Conservation (phyloP, 768 basidiomycete genomes). For the Auricularia sp. region DNA sequence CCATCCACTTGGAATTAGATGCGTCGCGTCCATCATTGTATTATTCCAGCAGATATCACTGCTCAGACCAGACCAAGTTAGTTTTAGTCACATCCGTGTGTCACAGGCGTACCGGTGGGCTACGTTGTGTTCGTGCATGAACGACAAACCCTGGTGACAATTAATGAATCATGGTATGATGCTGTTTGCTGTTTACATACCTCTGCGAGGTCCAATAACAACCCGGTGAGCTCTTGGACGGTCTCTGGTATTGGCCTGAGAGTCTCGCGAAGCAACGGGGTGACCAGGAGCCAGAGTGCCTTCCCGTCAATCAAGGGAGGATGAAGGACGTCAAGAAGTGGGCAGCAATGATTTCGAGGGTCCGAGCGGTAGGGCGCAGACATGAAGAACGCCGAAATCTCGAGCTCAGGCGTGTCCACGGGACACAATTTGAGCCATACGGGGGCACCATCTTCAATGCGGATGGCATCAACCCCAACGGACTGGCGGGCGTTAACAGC, state of each 20-base stretch:
- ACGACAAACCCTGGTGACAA: not conserved
- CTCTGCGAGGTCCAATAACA: constrained; percentile 11
- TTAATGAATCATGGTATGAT: not conserved
- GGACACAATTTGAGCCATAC: constrained; percentile 1
- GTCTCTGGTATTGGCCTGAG: constrained; percentile 10
- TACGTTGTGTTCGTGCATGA: constrained; percentile 2
- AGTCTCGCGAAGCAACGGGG: constrained; percentile 13
- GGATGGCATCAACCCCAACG: not conserved
- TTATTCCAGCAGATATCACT: constrained; percentile 16
- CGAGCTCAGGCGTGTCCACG: not conserved
- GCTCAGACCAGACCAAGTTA: not conserved
- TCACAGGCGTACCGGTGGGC: not conserved
- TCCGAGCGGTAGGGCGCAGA: constrained; percentile 8
- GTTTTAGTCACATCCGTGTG: too few species aligned
- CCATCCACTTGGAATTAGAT: constrained; percentile 13
- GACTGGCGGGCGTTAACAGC: not conserved
- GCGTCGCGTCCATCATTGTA: constrained; percentile 15
- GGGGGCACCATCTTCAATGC: not conserved
- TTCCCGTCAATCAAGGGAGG: not conserved
- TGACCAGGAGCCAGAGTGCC: constrained; percentile 10
- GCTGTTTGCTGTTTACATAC: not conserved
- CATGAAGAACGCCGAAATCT: constrained; percentile 7
- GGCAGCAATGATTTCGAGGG: constrained; percentile 13
- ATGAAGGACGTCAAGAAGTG: constrained; percentile 10
- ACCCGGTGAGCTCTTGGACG: constrained; percentile 6